Evolutionary conservation across 805 yeast species (phyloP), one percentile per base, ranked within the genome.

Genomic region (Candida loeiensis): DNA sequence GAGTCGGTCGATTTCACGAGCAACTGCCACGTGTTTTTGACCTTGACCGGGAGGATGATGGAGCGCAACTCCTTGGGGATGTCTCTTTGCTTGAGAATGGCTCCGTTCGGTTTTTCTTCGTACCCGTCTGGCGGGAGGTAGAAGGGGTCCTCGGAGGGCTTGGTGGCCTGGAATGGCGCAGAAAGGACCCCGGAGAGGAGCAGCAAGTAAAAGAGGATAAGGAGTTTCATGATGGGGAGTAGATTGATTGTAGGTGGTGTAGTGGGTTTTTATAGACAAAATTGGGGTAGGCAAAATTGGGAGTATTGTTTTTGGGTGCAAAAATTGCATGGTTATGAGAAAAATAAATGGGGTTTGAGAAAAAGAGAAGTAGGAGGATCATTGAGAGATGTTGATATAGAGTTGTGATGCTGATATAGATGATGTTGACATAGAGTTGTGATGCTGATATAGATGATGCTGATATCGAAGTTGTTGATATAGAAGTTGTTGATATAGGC

Each of bases 1-100:
- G 58, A 37, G 34, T 60, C 66, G 4, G 36, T 31, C 3, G 50
- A 40, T 6, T 48, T 30, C 12, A 43, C 43, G 19, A 47, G 33
- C 16, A 47, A 19, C 25, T 49, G 53, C 36, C 43, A 45, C 2
- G 47, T 26, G 9, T 41, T 49, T 30, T 45, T 37, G 4, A 48
- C 38, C 14, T 46, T 29, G 4, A 44, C 32, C 17, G 43, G 43
- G 26, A 38, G 39, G 32, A 14, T 32, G 20, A 38, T 37, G 41
- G 37, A 41, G 20, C 51, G 40, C 45, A 40, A 37, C 15, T 29
- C 30, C 29, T 46, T 42, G 30, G 40, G 39, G 17, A 36, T 36
- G n/a, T 35, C 31, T 37, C 56, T 45, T 17, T 28, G 33, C 12
- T 32, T 36, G 19, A 51, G 38, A 11, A 51, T 45, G 4, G 47